Evolutionary conservation across 1,139 yeast species (phyloP), one percentile per base, ranked within the genome.

Genomic region (Blastobotrys buckinghamii): DNA sequence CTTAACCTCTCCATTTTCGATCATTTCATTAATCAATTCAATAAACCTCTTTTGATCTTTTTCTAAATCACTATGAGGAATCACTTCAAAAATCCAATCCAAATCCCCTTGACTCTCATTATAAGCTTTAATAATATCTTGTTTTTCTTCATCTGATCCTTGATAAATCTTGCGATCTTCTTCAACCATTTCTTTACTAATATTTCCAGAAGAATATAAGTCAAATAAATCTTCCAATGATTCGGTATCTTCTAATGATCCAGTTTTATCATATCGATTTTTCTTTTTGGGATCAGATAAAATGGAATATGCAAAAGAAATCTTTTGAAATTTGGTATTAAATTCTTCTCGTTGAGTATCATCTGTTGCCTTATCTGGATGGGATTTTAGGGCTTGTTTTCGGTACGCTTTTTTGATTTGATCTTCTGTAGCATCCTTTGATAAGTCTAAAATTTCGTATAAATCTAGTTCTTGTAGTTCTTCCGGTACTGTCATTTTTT

Each of bases 291-390:
- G 72, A 59, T 88, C 94, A 34, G 79, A 73, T 36, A 88, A 69
- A 2, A 88, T 74, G 44, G 83, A 73, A 63, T 85, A 87, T 32
- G 95, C 84, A 63, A 85, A 82, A 61, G 87, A 92, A 27, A 88
- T 74, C 57, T 76, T 69, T 52, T 88, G 85, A 63, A 88, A 88
- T 50, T 60, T 59, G n/a, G 65, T 69, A 50, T 69, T 70, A 52
- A 76, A 74, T 34, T 62, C 70, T 32, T 53, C 65, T 27, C 54
- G 62, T 39, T 65, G 68, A 1, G 65, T 65, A 6, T 62, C 65
- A 3, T 68, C 63, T 19, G 62, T 66, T 52, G 77, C 78, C 62
- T 87, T 88, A 65, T 88, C 96, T 0, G 96, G 96, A 63, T 88
- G 96, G 54, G 77, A 76, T 53, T 74, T 70, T 40, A 88, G 72